These are phyloP conservation scores for Sherardia arvensis DNA, from an alignment of 257 asterid genomes.

Conservation along the genomic window DNA sequence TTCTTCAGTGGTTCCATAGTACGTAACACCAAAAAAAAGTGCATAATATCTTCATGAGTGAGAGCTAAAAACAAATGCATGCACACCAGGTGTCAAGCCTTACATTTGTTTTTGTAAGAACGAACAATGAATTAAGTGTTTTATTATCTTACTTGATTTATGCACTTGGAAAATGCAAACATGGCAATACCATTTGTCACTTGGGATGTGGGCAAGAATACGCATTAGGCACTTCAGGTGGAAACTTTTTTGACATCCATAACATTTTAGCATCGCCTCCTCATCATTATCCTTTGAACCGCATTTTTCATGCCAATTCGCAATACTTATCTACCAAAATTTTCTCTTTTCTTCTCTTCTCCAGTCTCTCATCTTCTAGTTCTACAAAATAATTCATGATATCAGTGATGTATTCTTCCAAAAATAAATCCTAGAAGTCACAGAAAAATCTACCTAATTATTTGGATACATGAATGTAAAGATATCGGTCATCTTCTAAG, in stretches of 20 bases:
- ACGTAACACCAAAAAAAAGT: slow-evolving; percentile 68
- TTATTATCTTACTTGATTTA: slow-evolving; percentile 34
- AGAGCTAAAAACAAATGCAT: slow-evolving; percentile 34
- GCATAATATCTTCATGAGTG: slow-evolving; percentile 54
- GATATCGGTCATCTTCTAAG: neutral
- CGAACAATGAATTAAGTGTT: neutral
- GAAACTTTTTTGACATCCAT: slow-evolving; percentile 58
- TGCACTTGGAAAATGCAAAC: slow-evolving; percentile 35
- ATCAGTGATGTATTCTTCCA: no score
- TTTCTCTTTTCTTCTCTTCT: neutral
- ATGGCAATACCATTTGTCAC: slow-evolving; percentile 68
- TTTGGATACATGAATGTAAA: neutral
- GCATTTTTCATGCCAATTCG: slow-evolving; percentile 52
- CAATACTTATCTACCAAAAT: slow-evolving; percentile 11
- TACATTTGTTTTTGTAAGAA: neutral
- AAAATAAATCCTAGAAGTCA: no score
- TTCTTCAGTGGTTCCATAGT: slow-evolving; percentile 24
- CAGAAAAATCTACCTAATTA: no score
- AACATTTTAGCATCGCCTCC: slow-evolving; percentile 60
- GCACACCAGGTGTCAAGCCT: neutral
- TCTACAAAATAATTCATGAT: no score
- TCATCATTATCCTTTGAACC: slow-evolving; percentile 58
- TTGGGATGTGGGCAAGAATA: slow-evolving; percentile 56
- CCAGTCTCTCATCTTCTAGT: neutral
- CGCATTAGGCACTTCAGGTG: slow-evolving; percentile 77